A percentile compares a stretch with the other conserved stretches of the same genome.
These are phyloP conservation scores for Talaromyces rugulosus DNA, from an alignment of 2,329 filamentous ascomycete species.

Conservation along the genomic window DNA sequence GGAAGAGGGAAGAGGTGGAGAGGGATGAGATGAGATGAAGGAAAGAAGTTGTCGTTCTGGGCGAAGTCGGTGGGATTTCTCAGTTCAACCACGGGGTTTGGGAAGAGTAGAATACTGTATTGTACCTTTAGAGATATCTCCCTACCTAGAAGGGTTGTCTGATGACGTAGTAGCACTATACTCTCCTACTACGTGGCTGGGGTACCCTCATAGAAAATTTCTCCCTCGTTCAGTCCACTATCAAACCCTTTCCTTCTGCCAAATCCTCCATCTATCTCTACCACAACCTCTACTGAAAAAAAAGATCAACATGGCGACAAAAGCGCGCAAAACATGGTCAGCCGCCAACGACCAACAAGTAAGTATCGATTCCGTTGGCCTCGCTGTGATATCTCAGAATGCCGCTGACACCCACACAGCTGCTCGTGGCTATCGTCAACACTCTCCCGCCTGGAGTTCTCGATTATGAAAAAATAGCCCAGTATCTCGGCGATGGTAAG, in stretches of 20 bases:
- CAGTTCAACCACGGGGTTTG: not conserved
- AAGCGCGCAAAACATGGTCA: not conserved
- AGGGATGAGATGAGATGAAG: not conserved
- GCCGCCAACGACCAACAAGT: not conserved
- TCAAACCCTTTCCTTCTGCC: not conserved
- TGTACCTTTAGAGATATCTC: too few relatives aligned
- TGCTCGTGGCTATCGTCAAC: not conserved
- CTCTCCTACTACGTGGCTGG: not conserved
- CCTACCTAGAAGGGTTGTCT: too few relatives aligned
- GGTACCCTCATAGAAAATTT: not conserved
- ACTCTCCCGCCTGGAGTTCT: not conserved
- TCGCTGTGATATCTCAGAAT: not conserved
- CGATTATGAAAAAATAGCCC: not conserved
- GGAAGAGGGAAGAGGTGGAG: not conserved
- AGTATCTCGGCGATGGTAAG: slow-evolving; percentile 4
- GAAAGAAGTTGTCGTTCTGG: not conserved
- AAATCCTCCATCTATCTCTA: not conserved
- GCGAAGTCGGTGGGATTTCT: not conserved
- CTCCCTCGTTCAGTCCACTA: not conserved
- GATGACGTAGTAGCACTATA: not conserved
- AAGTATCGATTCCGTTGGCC: not conserved
- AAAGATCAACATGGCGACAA: not conserved
- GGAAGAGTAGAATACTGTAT: not conserved
- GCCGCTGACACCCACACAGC: not conserved
- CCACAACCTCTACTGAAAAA: not conserved